Evolutionary conservation across 805 yeast genomes (phyloP).

Genomic region (Ogataea ganodermae): DNA sequence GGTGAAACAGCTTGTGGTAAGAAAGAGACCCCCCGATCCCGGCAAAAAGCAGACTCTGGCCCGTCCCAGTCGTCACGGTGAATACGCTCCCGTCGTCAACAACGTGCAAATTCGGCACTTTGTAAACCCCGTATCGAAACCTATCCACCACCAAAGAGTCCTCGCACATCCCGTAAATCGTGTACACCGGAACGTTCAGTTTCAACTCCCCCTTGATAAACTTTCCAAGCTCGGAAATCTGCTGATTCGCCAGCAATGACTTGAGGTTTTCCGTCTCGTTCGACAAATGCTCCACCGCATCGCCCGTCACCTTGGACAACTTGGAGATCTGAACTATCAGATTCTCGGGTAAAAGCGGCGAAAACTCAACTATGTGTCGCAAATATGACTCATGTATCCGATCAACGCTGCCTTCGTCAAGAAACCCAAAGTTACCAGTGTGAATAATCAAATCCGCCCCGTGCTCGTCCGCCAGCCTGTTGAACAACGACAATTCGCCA

Average conservation of each 20-base stretch:
- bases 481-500: constrained; percentile 52
- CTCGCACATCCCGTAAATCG: constrained; percentile 76
- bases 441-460: constrained; percentile 59
- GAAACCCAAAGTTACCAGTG: constrained; percentile 81
- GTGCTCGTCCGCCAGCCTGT: constrained; percentile 48
- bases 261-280: constrained; percentile 40
- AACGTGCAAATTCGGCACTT: constrained; percentile 57
- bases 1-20: constrained; percentile 66
- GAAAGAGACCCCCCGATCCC: constrained; percentile 77
- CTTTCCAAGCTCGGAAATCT: constrained; percentile 53
- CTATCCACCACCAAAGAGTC: constrained; percentile 68
- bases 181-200: constrained; percentile 66
- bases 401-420: constrained; percentile 57
- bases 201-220: constrained; percentile 45
- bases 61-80: constrained; percentile 42
- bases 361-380: constrained; percentile 67
- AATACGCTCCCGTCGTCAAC: constrained; percentile 59
- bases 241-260: constrained; percentile 37
- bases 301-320: constrained; percentile 48
- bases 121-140: constrained; percentile 55
- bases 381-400: constrained; percentile 58
- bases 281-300: constrained; percentile 40
- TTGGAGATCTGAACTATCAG: constrained; percentile 53
- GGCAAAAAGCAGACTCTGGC: constrained; percentile 53
- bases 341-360: constrained; percentile 54